phyloP scores from a whole-genome alignment of 805 yeast species.

The Barnettozyma sp. region DNA sequence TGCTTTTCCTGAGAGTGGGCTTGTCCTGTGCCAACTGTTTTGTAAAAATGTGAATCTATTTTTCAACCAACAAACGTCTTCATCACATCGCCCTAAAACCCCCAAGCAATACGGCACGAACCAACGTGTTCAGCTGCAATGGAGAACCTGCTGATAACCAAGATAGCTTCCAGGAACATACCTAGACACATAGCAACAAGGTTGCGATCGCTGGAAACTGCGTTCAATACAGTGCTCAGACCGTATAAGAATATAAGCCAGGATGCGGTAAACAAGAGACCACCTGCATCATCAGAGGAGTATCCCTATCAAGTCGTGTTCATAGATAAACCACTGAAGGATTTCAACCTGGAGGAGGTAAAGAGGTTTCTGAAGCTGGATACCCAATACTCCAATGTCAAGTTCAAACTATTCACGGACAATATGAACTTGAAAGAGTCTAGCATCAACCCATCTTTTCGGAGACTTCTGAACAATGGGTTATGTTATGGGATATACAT shows the following conservation, averaged over 20 bases:
- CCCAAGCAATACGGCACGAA: no score
- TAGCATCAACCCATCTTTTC: conserved; percentile 11
- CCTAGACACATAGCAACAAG: not conserved
- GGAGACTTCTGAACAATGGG: conserved; percentile 19
- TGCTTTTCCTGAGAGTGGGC: no score
- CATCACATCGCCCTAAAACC: no score
- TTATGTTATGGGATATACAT: conserved; percentile 14
- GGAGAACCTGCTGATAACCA: not conserved
- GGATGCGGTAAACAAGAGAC: conserved; percentile 1
- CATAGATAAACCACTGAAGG: conserved; percentile 14
- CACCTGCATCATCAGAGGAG: not conserved
- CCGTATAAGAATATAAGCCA: not conserved
- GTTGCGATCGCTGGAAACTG: conserved; percentile 1
- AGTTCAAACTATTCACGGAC: conserved; percentile 16
- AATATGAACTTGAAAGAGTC: conserved; percentile 6
- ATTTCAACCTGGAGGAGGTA: conserved; percentile 15
- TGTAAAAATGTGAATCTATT: not conserved
- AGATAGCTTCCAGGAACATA: not conserved
- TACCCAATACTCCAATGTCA: conserved; percentile 2
- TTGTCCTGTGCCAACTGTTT: no score
- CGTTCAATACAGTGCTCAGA: not conserved
- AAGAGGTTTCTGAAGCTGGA: conserved; percentile 13
- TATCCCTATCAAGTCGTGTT: conserved; percentile 10
- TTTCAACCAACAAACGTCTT: not conserved
- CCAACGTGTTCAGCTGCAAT: no score